These are phyloP conservation scores for Rhododendron simsii DNA, from an alignment of 148 eudicot genomes.

Conservation along the genomic window DNA sequence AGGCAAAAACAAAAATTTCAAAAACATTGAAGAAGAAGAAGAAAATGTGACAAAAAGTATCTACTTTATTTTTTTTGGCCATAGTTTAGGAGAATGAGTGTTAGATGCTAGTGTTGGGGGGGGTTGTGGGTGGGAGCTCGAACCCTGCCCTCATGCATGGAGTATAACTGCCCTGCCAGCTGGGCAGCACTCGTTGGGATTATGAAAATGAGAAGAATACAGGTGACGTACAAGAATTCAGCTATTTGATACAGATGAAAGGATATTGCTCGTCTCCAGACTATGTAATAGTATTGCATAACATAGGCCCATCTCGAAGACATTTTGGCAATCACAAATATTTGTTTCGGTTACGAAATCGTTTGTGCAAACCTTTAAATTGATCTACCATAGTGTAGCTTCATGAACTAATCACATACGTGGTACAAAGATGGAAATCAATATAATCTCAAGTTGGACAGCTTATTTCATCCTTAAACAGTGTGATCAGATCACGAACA, in stretches of 20 bases:
- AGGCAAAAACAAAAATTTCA: background rate
- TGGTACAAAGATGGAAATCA: background rate
- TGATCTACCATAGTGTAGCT: background rate
- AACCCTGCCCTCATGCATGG: no score
- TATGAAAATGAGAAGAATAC: background rate
- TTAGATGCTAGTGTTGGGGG: no score
- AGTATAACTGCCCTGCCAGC: no score
- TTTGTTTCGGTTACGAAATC: background rate
- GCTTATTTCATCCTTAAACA: background rate
- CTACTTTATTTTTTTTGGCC: background rate
- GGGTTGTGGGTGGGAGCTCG: no score
- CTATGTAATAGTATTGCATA: background rate
- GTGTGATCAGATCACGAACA: background rate
- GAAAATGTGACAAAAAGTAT: background rate
- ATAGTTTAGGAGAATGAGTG: no score
- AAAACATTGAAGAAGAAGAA: no score
- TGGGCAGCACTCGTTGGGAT: background rate
- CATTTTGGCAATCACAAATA: background rate
- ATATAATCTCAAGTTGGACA: background rate
- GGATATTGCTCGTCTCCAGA: background rate
- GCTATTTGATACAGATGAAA: background rate
- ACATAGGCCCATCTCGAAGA: background rate
- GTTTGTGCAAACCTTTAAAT: background rate
- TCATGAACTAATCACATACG: background rate
- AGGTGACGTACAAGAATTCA: no score